Base-by-base conservation (phyloP, 306 rosid genomes). In the Quercus ilex region DNA sequence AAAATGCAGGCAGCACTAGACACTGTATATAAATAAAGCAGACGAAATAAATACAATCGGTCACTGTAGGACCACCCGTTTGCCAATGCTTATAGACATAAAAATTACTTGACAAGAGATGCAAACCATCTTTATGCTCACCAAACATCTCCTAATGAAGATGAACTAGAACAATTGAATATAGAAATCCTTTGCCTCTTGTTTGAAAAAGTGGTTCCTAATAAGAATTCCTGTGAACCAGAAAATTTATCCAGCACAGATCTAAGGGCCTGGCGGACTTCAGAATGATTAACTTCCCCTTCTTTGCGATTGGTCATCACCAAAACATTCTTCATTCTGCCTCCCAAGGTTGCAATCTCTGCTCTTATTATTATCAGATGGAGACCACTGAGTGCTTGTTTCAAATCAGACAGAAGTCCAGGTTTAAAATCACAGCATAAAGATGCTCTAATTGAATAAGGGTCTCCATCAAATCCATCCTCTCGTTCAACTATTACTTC, bases 401-500 rank as follows among this genome's bases (percentile, higher is more conserved):
- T 83, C 73, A 92, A 76, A 79, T 88, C 86, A 77, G 94, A 85
- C 68, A 92, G 82, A 28, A 90, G 69, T 3, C 97, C 94, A 0
- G 92, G 97, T 81, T 83, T 84, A 74, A 88, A 90, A 38, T 92
- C 91, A 69, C 93, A 92, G 77, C 92, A 86, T 46, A 90, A 72
- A 30, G 93, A 92, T 19, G 86, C 95, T 70, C 69, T 82, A 15
- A 92, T 87, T 18, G 94, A 83, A 71, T 86, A 86, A 60, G 92
- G 88, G 8, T 76, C 76, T 46, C 90, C 93, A 76, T 90, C 83
- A 65, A 78, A 73, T 4, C 83, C 85, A 75, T 83, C 83, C 23
- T 87, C 91, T 60, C 85, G 85, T 78, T 90, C 97, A 79, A 92
- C 90, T 87, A 78, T 85, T 73, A 92, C 80, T 78, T 90, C 94